phyloP scores from a whole-genome alignment of 1,284 basidiomycete species.

The Leccinum insolens region DNA sequence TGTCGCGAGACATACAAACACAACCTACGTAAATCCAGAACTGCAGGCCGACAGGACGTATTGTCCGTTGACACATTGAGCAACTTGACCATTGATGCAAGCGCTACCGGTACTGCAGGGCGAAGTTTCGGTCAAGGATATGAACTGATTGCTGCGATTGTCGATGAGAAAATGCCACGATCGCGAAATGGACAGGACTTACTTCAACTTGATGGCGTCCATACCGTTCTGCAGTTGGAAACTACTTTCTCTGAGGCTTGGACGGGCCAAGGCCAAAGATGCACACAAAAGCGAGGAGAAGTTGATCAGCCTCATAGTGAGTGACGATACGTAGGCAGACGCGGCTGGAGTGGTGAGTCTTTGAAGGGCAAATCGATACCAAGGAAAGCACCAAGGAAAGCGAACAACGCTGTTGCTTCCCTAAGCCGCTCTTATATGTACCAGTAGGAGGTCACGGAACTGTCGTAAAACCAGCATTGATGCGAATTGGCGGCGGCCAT shows the following conservation, averaged over 20 bases:
- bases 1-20: background rate
- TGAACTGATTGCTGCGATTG: constrained; percentile 29
- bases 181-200: constrained; percentile 19
- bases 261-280: constrained; percentile 41
- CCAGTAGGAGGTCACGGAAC: background rate
- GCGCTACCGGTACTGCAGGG: constrained; percentile 45
- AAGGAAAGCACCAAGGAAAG: constrained; percentile 6
- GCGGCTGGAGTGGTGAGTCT: background rate
- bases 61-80: constrained; percentile 52
- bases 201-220: constrained; percentile 58
- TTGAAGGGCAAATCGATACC: constrained; percentile 30
- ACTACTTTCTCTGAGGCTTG: constrained; percentile 35
- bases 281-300: constrained; percentile 42
- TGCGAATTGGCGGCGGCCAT: background rate
- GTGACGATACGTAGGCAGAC: background rate
- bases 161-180: constrained; percentile 27
- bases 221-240: constrained; percentile 53
- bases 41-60: constrained; percentile 47
- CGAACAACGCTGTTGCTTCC: constrained; percentile 1
- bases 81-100: constrained; percentile 48
- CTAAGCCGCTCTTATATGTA: constrained; percentile 13
- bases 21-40: constrained; percentile 44
- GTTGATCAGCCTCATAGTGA: constrained; percentile 28
- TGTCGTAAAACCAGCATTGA: background rate
- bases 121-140: background rate